These are phyloP conservation scores for Puya raimondii DNA, from an alignment of 176 grass and related monocot genomes.

Conservation along the genomic window DNA sequence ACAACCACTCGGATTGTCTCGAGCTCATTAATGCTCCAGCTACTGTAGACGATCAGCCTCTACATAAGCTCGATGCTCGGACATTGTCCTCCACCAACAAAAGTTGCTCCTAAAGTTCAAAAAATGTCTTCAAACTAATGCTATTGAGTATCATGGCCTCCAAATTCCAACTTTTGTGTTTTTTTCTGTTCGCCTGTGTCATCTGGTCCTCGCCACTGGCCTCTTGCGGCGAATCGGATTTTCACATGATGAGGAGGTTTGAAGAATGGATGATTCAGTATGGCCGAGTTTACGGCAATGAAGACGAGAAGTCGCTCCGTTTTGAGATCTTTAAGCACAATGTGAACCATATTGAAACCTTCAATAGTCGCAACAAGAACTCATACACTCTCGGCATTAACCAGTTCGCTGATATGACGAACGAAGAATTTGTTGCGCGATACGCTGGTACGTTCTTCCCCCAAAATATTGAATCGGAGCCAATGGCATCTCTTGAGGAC, in stretches of 20 bases:
- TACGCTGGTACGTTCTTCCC: not conserved
- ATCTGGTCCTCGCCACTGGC: not conserved
- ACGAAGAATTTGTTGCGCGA: constrained; percentile 10
- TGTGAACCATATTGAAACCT: constrained; percentile 16
- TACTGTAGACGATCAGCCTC: no score
- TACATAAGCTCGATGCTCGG: no score
- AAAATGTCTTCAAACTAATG: no score
- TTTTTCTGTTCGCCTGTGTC: no score
- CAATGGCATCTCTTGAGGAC: not conserved
- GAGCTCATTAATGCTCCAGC: no score
- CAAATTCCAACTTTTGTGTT: no score
- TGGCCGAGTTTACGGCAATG: constrained; percentile 5
- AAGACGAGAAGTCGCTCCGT: not conserved
- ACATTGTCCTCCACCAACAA: no score
- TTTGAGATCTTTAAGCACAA: constrained; percentile 19
- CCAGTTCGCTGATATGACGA: constrained; percentile 10
- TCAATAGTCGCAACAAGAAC: not conserved
- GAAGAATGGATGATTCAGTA: constrained; percentile 9
- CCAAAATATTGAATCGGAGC: not conserved
- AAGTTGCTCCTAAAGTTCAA: no score
- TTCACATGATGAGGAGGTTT: constrained; percentile 8
- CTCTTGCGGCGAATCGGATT: not conserved
- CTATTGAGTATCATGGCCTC: no score
- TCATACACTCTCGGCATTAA: constrained; percentile 3
- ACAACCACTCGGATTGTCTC: no score